A percentile compares a stretch with the other conserved stretches of the same genome.
phyloP scores from a whole-genome alignment of 2,329 filamentous ascomycete genomes.

The Fusarium duplospermum region DNA sequence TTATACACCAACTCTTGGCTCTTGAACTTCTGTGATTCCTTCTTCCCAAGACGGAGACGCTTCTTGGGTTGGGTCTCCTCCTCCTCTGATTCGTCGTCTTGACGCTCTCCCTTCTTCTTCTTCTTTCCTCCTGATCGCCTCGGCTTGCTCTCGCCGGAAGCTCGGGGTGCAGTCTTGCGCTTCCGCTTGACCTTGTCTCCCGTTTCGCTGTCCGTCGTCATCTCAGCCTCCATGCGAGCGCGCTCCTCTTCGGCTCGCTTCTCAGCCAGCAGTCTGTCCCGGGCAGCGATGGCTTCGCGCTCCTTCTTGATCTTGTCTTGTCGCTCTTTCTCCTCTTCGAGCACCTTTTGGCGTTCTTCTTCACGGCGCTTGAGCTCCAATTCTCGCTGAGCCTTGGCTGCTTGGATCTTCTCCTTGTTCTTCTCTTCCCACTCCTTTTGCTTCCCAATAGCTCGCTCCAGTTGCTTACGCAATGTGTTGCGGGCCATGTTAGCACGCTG shows the following conservation, averaged over 20 bases:
- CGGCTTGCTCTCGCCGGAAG: slow-evolving; percentile 56
- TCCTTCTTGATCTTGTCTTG: slow-evolving; percentile 89
- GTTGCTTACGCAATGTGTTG: slow-evolving; percentile 92
- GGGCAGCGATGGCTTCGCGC: slow-evolving; percentile 81
- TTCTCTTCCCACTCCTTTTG: slow-evolving; percentile 94
- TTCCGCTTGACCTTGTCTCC: slow-evolving; percentile 85
- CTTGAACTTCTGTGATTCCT: slow-evolving; percentile 77
- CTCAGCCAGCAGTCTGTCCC: slow-evolving; percentile 78
- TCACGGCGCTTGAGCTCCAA: slow-evolving; percentile 83
- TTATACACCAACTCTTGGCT: slow-evolving; percentile 86
- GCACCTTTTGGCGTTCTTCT: slow-evolving; percentile 75
- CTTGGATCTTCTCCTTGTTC: slow-evolving; percentile 87
- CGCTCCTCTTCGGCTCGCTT: slow-evolving; percentile 60
- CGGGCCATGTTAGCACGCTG: slow-evolving; percentile 97
- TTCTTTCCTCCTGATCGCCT: slow-evolving; percentile 62
- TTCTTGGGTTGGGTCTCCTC: slow-evolving; percentile 67
- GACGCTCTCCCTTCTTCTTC: slow-evolving; percentile 54
- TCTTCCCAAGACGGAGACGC: slow-evolving; percentile 68
- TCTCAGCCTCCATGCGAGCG: slow-evolving; percentile 71
- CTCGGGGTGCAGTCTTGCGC: slow-evolving; percentile 65
- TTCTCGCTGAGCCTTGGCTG: slow-evolving; percentile 83
- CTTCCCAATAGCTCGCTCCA: slow-evolving; percentile 84
- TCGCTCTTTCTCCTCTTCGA: slow-evolving; percentile 77
- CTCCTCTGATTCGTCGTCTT: slow-evolving; percentile 58
- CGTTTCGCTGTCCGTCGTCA: slow-evolving; percentile 84